Evolutionary conservation across 192 early-diverging fungal genomes (phyloP).

Genomic region (Gaertneriomyces semiglobifer): DNA sequence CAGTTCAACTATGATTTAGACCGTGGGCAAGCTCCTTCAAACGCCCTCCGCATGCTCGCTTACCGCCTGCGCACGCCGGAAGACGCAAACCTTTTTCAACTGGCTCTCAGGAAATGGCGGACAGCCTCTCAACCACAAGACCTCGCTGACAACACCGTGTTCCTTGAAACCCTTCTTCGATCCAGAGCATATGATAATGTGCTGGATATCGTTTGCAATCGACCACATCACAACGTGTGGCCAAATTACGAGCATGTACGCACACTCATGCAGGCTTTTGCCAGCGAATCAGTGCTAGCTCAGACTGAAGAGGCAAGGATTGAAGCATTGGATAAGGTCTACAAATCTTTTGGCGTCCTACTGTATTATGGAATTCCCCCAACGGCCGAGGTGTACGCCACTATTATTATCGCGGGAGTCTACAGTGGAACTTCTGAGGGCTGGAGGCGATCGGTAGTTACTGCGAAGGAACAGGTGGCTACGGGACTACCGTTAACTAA

Average conservation of each 20-base stretch:
- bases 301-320: conserved; percentile 10
- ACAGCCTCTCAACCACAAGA: neutral
- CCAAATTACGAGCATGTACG: conserved; percentile 8
- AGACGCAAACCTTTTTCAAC: conserved; percentile 22
- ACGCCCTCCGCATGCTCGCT: conserved; percentile 15
- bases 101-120: conserved; percentile 17
- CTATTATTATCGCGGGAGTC: conserved; percentile 34
- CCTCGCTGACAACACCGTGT: conserved; percentile 6
- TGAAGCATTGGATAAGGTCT: conserved; percentile 38
- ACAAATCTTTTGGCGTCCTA: conserved; percentile 43
- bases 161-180: conserved; percentile 15
- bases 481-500: conserved; percentile 19
- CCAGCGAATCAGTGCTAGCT: neutral
- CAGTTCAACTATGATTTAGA: conserved; percentile 6
- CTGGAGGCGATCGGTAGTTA: conserved; percentile 24
- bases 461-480: conserved; percentile 29
- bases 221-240: conserved; percentile 14
- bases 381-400: conserved; percentile 19
- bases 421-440: conserved; percentile 31
- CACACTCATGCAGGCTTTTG: conserved; percentile 10
- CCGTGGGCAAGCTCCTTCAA: neutral
- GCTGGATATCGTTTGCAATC: conserved; percentile 31
- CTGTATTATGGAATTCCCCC: conserved; percentile 37
- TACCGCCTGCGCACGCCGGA: conserved; percentile 10
- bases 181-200: conserved; percentile 13